Evolutionary conservation across 169 alveolate genomes (phyloP).

Genomic region (Plasmodium gaboni): DNA sequence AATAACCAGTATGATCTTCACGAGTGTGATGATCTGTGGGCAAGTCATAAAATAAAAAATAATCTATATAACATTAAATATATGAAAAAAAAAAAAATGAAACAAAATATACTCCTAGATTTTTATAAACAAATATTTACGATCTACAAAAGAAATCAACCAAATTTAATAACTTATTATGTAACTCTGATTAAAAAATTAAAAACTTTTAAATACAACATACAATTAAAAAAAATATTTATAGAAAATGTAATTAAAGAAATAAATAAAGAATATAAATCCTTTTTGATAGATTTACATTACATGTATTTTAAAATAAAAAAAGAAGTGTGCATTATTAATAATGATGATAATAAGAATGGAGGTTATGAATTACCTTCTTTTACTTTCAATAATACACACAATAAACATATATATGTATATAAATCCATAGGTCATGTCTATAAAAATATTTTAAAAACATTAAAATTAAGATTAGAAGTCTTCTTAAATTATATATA

Average conservation of each 20-base stretch:
- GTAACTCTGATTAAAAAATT: neutral
- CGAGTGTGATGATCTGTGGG: too few species aligned
- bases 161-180: neutral
- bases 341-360: neutral
- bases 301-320: neutral
- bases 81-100: too few species aligned
- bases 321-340: neutral
- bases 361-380: neutral
- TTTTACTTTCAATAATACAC: too few species aligned
- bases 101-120: too few species aligned
- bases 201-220: conserved; percentile 7
- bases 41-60: too few species aligned
- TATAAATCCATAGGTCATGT: conserved; percentile 4
- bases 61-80: too few species aligned
- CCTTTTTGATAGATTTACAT: neutral
- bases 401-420: too few species aligned
- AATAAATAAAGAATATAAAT: conserved; percentile 3
- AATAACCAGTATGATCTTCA: too few species aligned
- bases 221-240: conserved; percentile 12
- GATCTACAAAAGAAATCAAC: neutral
- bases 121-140: too few species aligned
- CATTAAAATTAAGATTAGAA: conserved; percentile 14
- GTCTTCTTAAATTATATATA: conserved; percentile 19
- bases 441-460: neutral
- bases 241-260: neutral